Evolutionary conservation across 352 stramenopile species (phyloP).

Genomic region (Phytopythium cucurbitacearum): DNA sequence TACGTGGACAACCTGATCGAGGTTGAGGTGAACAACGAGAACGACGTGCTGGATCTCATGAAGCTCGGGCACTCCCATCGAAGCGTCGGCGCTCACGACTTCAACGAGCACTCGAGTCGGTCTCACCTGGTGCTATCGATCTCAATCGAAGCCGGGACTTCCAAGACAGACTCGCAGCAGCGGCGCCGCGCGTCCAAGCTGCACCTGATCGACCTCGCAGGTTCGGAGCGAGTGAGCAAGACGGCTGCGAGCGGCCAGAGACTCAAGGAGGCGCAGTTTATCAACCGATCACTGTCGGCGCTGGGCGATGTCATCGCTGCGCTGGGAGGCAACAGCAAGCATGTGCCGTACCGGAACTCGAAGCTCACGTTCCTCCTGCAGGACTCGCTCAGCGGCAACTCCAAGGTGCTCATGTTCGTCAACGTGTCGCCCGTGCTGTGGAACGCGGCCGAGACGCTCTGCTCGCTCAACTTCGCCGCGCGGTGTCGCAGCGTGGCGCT

Average conservation of each 20-base stretch:
- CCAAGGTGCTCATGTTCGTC: constrained; percentile 84
- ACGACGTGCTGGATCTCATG: constrained; percentile 85
- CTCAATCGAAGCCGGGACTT: constrained; percentile 42
- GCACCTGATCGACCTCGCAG: constrained; percentile 88
- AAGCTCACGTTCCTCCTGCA: constrained; percentile 92
- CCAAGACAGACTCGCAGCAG: constrained; percentile 30
- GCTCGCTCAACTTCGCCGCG: constrained; percentile 89
- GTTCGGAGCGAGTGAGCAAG: constrained; percentile 85
- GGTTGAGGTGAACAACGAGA: constrained; percentile 69
- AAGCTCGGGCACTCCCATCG: constrained; percentile 81
- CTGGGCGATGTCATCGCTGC: constrained; percentile 95
- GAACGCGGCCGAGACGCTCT: constrained; percentile 87
- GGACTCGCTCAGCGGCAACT: constrained; percentile 76
- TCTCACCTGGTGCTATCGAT: constrained; percentile 92
- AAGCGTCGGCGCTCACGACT: constrained; percentile 84
- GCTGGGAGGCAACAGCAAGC: constrained; percentile 79
- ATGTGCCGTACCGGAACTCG: constrained; percentile 95
- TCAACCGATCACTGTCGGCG: constrained; percentile 93
- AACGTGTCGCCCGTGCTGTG: constrained; percentile 87
- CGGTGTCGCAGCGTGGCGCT: constrained; percentile 86
- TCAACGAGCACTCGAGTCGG: constrained; percentile 92
- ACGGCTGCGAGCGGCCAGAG: constrained; percentile 89
- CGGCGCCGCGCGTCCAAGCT: constrained; percentile 61
- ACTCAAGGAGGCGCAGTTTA: constrained; percentile 95
- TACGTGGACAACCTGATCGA: constrained; percentile 89